Evolutionary conservation across 257 asterid species (phyloP).

Genomic region (Fraxinus excelsior): DNA sequence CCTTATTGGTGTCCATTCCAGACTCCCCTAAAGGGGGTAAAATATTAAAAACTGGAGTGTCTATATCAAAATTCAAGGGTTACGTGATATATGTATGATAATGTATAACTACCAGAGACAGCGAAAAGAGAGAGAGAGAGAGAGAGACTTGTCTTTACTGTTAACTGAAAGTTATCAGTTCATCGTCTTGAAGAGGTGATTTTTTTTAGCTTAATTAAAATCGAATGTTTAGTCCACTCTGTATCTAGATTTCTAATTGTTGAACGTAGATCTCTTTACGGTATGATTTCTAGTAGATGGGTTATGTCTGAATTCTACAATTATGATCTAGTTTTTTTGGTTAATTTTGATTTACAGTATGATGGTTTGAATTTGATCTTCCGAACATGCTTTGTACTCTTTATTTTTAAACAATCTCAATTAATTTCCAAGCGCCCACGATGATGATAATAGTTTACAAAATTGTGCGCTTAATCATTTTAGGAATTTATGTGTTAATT

Average conservation of each 20-base stretch:
- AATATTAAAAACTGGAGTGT: not conserved
- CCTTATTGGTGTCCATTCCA: not conserved
- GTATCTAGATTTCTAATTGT: not conserved
- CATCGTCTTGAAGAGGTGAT: not conserved
- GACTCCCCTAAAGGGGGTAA: not conserved
- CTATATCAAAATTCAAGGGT: not conserved
- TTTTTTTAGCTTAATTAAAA: not conserved
- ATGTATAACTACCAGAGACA: not conserved
- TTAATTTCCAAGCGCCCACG: not conserved
- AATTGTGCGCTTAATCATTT: not conserved
- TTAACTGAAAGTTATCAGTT: not conserved
- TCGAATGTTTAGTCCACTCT: not conserved
- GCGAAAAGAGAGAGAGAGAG: not conserved
- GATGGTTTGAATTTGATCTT: not conserved
- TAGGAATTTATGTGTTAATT: not conserved
- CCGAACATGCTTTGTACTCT: not conserved
- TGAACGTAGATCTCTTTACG: not conserved
- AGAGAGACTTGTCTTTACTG: not conserved
- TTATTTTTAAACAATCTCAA: not conserved
- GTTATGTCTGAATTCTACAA: not conserved
- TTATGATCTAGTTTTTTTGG: not conserved
- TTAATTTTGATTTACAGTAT: not conserved
- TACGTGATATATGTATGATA: not conserved
- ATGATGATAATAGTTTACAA: not conserved
- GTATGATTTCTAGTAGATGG: not conserved